Base-by-base conservation (phyloP, 192 early-diverging fungal species). In the Chytriomyces hyalinus region DNA sequence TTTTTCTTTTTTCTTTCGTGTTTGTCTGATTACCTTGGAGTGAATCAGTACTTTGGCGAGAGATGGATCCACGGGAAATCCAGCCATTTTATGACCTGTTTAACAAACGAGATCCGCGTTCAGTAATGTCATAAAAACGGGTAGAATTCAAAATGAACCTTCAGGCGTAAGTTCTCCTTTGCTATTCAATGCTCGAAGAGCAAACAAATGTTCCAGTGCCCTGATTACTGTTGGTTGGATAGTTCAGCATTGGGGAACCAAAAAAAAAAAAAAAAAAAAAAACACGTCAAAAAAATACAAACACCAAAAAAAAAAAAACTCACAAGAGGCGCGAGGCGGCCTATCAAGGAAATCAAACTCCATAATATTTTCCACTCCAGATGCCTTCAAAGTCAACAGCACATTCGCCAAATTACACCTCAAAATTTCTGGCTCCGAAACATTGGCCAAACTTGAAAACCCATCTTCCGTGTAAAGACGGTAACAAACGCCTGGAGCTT, bases 341-440 rank as follows among this genome's bases (percentile, higher is more conserved):
- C 90, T 87, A 76, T 99, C 96, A 90, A 99, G 93, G 81, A 93
- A 99, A 73, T 98, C 97, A 83, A 99, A 99, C 24, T 80, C 76
- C 69, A 94, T 81, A n/a, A 97, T 89, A 77, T 99, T 90, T 47
- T 92, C 83, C 49, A 99, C 92, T 0, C 95, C 98, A 0, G 94
- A 87, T 0, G 98, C 96, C 80, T 97, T 98, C 73, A 99, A 86
- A 26, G 92, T 87, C 73, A 99, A 80, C 8, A 95, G 85, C 5
- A 94, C 94, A 57, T 91, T 91, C 4, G 95, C 87, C 49, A 98
- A 84, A 76, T 97, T 98, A 76, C 94, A 94, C 28, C 96, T 86
- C 84, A 94, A 91, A 77, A 99, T 99, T 85, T 98, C 98, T 6
- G 98, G 96, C 51, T 93, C 88, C 3, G 92, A 90, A 67, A 94